Evolutionary conservation across 1,284 basidiomycete species (phyloP), one percentile per base, ranked within the genome.

Genomic region (Psilocybe mexicana): DNA sequence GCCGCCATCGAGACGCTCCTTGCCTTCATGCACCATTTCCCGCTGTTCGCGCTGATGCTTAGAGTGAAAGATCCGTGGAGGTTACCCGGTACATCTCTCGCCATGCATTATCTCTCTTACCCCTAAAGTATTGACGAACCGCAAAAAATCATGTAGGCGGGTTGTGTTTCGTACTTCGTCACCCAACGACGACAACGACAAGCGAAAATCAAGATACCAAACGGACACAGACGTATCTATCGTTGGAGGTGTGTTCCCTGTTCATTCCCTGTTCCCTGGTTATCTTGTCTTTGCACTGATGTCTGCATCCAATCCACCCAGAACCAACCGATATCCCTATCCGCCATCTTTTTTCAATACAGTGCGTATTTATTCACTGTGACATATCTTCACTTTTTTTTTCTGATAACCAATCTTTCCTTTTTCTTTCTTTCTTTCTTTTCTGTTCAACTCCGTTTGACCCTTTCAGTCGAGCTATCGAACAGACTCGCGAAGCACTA

Each of bases 21-120:
- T 14, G 87, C 85, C 0, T 85, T 93, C 60, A 82, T 98, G 76
- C 96, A 97, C 63, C 87, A 93, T 59, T 94, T 97, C 65, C 95
- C 96, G 1, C 75, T 98, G 7, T 98, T 98, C 72, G 90, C 89
- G 0, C 72, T 97, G 26, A 86, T 96, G 80, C 73, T 98, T 25
- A 80, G 92, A n/a, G 63, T 87, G 30, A 97, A 98, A 72, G 94
- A 96, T 70, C 87, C 93, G 2, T 82, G 82, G 65, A 80, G 96
- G 38, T 69, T 97, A 14, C 93, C 95, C 58, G 91, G 93, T 90
- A 61, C 43, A 73, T 2, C 18, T 47, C 38, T 46, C 24, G 24
- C 3, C 11, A 25, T 2, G n/a, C 14, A 18, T 35, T 30, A 6
- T n/a, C 23, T 12, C 26, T 45, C 25, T 25, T 28, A 47, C 2